Base-by-base conservation (phyloP, 129 eudicot species). In the Calendula officinalis region DNA sequence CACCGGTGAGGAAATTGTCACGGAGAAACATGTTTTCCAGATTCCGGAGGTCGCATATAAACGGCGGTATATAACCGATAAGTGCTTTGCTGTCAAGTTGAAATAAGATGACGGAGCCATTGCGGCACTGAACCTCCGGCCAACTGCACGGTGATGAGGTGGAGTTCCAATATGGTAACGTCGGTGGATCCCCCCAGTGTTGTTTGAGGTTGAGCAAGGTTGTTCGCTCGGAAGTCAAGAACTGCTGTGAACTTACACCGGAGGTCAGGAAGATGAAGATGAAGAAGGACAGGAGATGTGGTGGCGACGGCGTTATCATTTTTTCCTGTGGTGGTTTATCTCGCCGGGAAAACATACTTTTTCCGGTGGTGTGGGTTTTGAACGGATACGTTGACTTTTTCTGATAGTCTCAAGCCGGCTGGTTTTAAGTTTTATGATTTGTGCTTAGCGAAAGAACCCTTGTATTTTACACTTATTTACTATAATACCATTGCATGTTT, bases 101-200 rank as follows among this genome's bases (percentile, higher is more conserved):
- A 0, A 91, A 53, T 6, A 49, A 73, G 40, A 60, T 59, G 78
- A 87, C 82, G 36, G 78, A 30, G 49, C 71, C 77, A 70, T 61
- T 74, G 14, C 6, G 70, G 77, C 98, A 91, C 8, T 1, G 3
- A 2, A 91, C 62, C 37, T 82, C 98, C 66, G 83, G 84, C 98
- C 96, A 91, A 32, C 4, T 11, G 63, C 98, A 91, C 5, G 84
- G 94, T 8, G 96, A 69, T 3, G 96, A 82, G 8, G 94, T 75
- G 49, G 81, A 16, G 73, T 69, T 79, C 98, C 98, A 91, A 37
- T 76, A 39, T 13, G 74, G 7, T 32, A 84, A 77, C 0, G 74
- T 9, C 1, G 60, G 59, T 0, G 95, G 94, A 37, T 76, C 63
- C 8, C 74, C 73, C 82, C 82, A 88, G 36, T 32, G 6, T 22